Conservation (phyloP, 306 rosid species). For the Neltuma alba region DNA sequence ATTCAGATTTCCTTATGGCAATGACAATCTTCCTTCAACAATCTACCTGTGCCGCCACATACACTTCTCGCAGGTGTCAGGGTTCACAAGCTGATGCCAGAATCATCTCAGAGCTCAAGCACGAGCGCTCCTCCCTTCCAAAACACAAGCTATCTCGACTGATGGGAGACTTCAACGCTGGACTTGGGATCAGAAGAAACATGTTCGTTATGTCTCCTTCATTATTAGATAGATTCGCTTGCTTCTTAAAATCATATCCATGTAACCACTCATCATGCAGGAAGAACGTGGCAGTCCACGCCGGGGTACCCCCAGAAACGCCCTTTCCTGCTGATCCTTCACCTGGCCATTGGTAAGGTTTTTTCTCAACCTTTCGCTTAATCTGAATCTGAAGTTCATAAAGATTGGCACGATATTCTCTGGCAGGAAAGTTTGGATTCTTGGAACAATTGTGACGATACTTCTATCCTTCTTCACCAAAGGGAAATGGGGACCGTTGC, state of each 20-base stretch:
- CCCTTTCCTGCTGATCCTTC: slow-evolving; percentile 35
- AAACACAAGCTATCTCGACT: slow-evolving; percentile 6
- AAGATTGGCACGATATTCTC: neutral
- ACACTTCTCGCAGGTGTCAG: neutral
- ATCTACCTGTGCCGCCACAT: neutral
- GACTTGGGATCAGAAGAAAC: slow-evolving; percentile 16
- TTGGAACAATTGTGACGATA: slow-evolving; percentile 51
- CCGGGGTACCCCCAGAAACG: slow-evolving; percentile 34
- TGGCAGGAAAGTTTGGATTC: slow-evolving; percentile 61
- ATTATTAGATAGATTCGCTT: neutral
- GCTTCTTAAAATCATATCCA: neutral
- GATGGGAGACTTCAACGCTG: neutral
- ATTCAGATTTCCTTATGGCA: slow-evolving; percentile 8
- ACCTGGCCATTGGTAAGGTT: slow-evolving; percentile 36
- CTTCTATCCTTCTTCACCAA: slow-evolving; percentile 47
- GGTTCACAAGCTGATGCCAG: slow-evolving; percentile 29
- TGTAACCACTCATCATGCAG: slow-evolving; percentile 27
- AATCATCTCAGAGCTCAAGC: slow-evolving; percentile 14
- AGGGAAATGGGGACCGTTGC: slow-evolving; percentile 67
- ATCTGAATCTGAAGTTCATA: neutral
- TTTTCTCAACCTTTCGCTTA: neutral
- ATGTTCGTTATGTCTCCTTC: slow-evolving; percentile 28
- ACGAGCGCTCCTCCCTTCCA: neutral
- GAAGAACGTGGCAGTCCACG: slow-evolving; percentile 45
- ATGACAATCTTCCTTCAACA: neutral